These are phyloP conservation scores for Fragilariopsis cylindrus DNA, from an alignment of 108 stramenopile genomes.

Conservation along the genomic window DNA sequence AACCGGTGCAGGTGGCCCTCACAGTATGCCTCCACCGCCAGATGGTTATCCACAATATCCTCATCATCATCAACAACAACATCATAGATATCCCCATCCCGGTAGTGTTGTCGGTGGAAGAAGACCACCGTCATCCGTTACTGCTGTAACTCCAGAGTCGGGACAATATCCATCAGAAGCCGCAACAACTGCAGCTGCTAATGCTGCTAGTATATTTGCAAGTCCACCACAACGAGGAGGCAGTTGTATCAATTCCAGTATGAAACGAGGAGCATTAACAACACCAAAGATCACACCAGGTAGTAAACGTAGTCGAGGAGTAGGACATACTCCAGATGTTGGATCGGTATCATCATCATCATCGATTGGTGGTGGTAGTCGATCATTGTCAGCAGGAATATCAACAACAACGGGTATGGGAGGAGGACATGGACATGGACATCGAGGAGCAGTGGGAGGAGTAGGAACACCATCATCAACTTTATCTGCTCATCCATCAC, in stretches of 20 bases:
- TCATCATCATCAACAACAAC: constrained; percentile 20
- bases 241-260: not conserved
- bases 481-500: constrained; percentile 28
- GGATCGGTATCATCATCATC: not conserved
- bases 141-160: constrained; percentile 38
- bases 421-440: too few relatives aligned
- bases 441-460: not conserved
- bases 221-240: not conserved
- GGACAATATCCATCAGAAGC: constrained; percentile 3
- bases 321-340: not conserved
- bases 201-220: not conserved
- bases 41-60: constrained; percentile 16
- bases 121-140: not conserved
- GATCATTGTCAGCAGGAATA: constrained; percentile 2
- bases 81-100: constrained; percentile 27
- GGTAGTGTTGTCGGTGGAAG: not conserved
- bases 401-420: not conserved
- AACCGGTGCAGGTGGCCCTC: not conserved
- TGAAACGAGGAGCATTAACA: constrained; percentile 18
- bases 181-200: constrained; percentile 9
- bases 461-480: constrained; percentile 39
- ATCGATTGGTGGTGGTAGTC: not conserved
- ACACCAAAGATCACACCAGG: constrained; percentile 31
- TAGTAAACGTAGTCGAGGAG: constrained; percentile 34
- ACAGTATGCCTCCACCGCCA: constrained; percentile 12